Evolutionary conservation across 2,329 filamentous ascomycete genomes (phyloP).

Genomic region (Aspergillus uvarum): DNA sequence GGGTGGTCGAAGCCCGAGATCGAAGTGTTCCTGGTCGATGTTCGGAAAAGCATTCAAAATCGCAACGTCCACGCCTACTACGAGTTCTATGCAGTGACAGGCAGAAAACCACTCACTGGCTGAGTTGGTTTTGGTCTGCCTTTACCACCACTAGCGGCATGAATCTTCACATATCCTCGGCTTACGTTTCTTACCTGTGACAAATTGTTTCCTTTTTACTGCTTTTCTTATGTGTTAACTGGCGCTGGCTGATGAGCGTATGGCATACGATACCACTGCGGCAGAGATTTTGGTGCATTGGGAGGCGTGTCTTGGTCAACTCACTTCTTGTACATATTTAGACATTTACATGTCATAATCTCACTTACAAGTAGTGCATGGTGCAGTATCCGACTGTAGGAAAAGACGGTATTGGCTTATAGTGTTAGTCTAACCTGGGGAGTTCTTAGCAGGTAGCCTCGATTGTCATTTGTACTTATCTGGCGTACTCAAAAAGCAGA

Average conservation of each 20-base stretch:
- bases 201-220: conserved; percentile 10
- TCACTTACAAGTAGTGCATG: not conserved
- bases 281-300: conserved; percentile 24
- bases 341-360: not conserved
- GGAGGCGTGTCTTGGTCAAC: conserved; percentile 19
- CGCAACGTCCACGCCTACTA: conserved; percentile 44
- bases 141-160: not conserved
- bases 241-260: conserved; percentile 21
- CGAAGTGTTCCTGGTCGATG: conserved; percentile 47
- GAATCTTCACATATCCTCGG: not conserved
- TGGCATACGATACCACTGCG: conserved; percentile 32
- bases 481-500: not conserved
- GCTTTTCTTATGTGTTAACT: conserved; percentile 16
- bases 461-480: too few relatives aligned
- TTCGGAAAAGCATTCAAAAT: conserved; percentile 43
- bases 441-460: too few relatives aligned
- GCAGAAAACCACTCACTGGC: conserved; percentile 34
- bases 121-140: not conserved
- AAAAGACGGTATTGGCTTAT: not conserved
- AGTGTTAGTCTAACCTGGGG: not conserved
- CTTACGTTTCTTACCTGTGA: not conserved
- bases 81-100: conserved; percentile 41
- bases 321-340: not conserved
- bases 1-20: conserved; percentile 48
- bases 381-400: not conserved